Evolutionary conservation across 2,329 filamentous ascomycete genomes (phyloP), one percentile per base, ranked within the genome.

Genomic region (Cladosporium oxysporum): DNA sequence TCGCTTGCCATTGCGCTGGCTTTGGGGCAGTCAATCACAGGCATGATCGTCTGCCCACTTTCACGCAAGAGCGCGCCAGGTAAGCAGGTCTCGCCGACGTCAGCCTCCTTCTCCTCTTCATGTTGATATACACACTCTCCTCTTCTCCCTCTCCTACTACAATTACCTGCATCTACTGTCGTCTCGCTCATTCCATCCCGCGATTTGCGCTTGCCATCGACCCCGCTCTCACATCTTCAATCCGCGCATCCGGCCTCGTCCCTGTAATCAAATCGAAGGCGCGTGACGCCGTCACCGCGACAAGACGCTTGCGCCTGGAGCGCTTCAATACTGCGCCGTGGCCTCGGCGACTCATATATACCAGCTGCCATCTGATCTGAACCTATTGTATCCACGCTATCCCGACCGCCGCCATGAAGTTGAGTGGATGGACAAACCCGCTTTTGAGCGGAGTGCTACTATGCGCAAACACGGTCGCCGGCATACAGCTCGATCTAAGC

Each of bases 401-500:
- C 8, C n/a, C 21, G 31, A 58, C 11, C 29, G n/a, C 31, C n/a
- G 16, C 18, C 49, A 63, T 63, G 61, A 55, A 37, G 33, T 23
- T 57, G n/a, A 31, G 23, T 6, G 21, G 29, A 16, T 55, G 47
- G 31, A 21, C 50, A 18, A 37, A 23, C 1, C 21, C 60, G 23
- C 28, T 63, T 10, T 21, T 57, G 50, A 23, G 61, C 35, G 49
- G 18, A 26, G 26, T 14, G 50, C 49, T 33, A 18, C 49, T 63
- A n/a, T n/a, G 35, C 57, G 37, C 35, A 35, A 41, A 28, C 57
- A 21, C 16, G 21, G 61, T 21, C 50, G 8, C 35, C 23, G 63
- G 44, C 44, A 65, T 65, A 41, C 44, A 65, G 57, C 63, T 65
- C 23, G 63, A 65, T 16, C 57, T 65, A 4, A 35, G 58, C 28